Percentiles rank a stretch among this genome's conserved stretches.
Conservation (phyloP, 164 flowering plant species). For the Echeveria elegans region DNA sequence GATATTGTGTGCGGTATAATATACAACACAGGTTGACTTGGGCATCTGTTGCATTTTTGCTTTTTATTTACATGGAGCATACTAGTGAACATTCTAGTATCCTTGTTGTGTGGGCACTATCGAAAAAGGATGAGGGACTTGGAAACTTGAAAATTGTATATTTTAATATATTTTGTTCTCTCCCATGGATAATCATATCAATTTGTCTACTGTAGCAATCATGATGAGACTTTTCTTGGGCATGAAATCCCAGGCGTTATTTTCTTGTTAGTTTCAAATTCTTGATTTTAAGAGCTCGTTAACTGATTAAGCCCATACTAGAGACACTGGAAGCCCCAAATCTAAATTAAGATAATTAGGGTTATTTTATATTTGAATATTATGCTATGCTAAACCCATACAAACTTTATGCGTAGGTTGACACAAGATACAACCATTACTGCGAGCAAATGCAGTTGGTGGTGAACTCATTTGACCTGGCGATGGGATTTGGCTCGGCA, state of each 20-base stretch:
- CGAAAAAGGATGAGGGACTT: slow-evolving; percentile 1
- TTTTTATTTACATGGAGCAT: slow-evolving; percentile 1
- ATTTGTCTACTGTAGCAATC: slow-evolving; percentile 7
- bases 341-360: background rate
- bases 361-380: background rate
- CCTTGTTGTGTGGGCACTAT: slow-evolving; percentile 2
- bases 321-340: background rate
- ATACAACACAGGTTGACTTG: background rate
- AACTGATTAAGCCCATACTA: too few relatives aligned
- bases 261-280: background rate
- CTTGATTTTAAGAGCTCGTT: too few relatives aligned
- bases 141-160: background rate
- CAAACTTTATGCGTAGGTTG: slow-evolving; percentile 43
- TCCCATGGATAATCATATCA: slow-evolving; percentile 3
- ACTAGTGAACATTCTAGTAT: background rate
- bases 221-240: background rate
- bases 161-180: background rate
- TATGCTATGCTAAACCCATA: background rate
- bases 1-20: background rate
- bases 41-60: slow-evolving; percentile 6
- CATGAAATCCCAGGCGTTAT: background rate
- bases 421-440: slow-evolving; percentile 82
- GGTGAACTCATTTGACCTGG: slow-evolving; percentile 85
- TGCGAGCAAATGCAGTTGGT: slow-evolving; percentile 97
- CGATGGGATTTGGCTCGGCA: slow-evolving; percentile 92